Percentiles rank a stretch among this genome's conserved stretches.
phyloP scores from a whole-genome alignment of 768 basidiomycete genomes.

The Obba rivulosa region DNA sequence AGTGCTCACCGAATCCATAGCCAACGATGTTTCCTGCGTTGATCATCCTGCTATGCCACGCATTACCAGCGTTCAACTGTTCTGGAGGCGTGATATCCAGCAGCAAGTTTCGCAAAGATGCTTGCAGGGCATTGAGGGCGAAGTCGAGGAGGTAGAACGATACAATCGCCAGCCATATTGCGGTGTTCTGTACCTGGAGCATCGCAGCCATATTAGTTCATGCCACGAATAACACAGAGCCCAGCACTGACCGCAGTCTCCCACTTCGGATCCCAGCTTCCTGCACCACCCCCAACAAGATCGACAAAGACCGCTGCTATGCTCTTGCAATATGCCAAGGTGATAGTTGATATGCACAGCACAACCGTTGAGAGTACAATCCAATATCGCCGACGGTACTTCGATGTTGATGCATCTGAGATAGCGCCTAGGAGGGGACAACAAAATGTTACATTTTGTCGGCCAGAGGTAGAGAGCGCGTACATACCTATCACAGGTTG shows the following conservation, averaged over 20 bases:
- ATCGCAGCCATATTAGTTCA: neutral
- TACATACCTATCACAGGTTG: constrained; percentile 92
- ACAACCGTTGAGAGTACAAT: constrained; percentile 82
- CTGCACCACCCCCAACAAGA: constrained; percentile 64
- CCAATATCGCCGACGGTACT: constrained; percentile 90
- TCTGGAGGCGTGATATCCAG: constrained; percentile 85
- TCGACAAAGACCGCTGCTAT: constrained; percentile 75
- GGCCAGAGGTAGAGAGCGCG: neutral
- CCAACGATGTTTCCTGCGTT: constrained; percentile 97
- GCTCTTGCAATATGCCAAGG: constrained; percentile 77
- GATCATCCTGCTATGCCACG: constrained; percentile 95
- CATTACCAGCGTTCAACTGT: constrained; percentile 91
- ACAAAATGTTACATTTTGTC: no score
- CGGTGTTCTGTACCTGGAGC: constrained; percentile 54
- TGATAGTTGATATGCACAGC: constrained; percentile 71
- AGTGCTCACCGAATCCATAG: constrained; percentile 73
- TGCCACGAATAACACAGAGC: neutral
- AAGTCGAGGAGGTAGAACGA: constrained; percentile 96
- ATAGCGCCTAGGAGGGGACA: constrained; percentile 62
- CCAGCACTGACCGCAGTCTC: constrained; percentile 45
- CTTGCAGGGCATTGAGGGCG: constrained; percentile 93
- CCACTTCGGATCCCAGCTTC: constrained; percentile 83
- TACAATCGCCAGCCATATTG: constrained; percentile 82
- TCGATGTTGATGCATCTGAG: constrained; percentile 89
- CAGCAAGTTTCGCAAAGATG: constrained; percentile 88